A percentile compares a stretch with the other conserved stretches of the same genome.
Conservation (phyloP, 106 monocot species). For the Acorus calamus region DNA sequence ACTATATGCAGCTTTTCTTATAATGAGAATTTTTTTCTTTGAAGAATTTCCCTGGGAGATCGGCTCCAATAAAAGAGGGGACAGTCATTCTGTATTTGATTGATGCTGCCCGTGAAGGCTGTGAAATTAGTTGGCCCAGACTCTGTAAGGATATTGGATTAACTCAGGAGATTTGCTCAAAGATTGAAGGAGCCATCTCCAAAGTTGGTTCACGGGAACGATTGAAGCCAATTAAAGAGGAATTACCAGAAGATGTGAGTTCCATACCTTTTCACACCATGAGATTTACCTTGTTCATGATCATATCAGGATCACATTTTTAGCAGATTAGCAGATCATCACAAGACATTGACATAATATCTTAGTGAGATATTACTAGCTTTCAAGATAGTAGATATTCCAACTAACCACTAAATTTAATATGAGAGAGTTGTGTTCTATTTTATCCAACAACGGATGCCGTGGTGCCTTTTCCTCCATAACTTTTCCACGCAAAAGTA, state of each 20-base stretch:
- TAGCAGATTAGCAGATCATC: too few species aligned
- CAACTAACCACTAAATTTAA: too few species aligned
- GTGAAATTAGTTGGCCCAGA: constrained; percentile 58
- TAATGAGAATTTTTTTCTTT: background rate
- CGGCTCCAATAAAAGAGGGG: constrained; percentile 60
- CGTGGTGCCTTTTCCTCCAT: too few species aligned
- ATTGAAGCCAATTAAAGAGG: constrained; percentile 92
- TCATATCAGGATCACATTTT: too few species aligned
- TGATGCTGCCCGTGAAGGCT: constrained; percentile 73
- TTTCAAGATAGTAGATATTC: too few species aligned
- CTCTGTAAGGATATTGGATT: constrained; percentile 61
- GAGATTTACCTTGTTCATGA: background rate
- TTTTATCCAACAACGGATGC: too few species aligned
- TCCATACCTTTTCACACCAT: background rate
- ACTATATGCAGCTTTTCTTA: too few species aligned
- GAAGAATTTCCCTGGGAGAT: constrained; percentile 32
- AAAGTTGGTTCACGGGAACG: constrained; percentile 63
- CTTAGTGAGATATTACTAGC: too few species aligned
- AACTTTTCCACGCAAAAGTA: too few species aligned
- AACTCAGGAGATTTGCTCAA: constrained; percentile 42
- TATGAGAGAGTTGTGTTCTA: too few species aligned
- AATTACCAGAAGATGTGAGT: constrained; percentile 73
- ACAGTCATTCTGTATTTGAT: constrained; percentile 73
- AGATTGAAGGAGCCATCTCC: constrained; percentile 37
- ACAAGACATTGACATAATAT: too few species aligned